Conservation (phyloP, 306 rosid genomes). For the Betula pendula region DNA sequence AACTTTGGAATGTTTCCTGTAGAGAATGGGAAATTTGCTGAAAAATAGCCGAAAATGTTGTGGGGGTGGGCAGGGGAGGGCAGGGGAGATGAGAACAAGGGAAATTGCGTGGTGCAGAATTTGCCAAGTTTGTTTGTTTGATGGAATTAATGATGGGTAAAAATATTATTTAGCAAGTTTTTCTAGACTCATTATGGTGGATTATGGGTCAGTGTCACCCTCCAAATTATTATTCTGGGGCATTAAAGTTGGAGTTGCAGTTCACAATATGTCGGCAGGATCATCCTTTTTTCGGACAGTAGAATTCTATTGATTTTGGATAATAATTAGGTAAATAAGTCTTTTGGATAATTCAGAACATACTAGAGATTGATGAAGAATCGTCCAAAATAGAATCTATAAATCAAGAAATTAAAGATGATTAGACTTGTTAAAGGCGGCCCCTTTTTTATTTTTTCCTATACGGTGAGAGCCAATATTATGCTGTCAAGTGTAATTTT, state of each 20-base stretch:
- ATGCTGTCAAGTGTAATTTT: too few relatives aligned
- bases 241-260: neutral
- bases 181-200: neutral
- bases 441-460: too few relatives aligned
- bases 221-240: neutral
- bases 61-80: neutral
- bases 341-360: too few relatives aligned
- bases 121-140: neutral
- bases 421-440: too few relatives aligned
- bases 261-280: neutral
- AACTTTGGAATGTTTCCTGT: neutral
- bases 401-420: too few relatives aligned
- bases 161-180: neutral
- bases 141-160: neutral
- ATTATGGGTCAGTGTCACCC: neutral
- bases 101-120: conserved; percentile 6
- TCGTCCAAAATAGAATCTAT: too few relatives aligned
- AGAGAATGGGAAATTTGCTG: neutral
- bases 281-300: too few relatives aligned
- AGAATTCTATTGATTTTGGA: too few relatives aligned
- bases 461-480: too few relatives aligned
- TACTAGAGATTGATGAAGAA: too few relatives aligned
- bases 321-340: too few relatives aligned
- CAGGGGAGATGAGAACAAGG: neutral
- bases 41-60: neutral